These are phyloP conservation scores for Ambrosia trifida DNA, from an alignment of 129 eudicot genomes.

Conservation along the genomic window DNA sequence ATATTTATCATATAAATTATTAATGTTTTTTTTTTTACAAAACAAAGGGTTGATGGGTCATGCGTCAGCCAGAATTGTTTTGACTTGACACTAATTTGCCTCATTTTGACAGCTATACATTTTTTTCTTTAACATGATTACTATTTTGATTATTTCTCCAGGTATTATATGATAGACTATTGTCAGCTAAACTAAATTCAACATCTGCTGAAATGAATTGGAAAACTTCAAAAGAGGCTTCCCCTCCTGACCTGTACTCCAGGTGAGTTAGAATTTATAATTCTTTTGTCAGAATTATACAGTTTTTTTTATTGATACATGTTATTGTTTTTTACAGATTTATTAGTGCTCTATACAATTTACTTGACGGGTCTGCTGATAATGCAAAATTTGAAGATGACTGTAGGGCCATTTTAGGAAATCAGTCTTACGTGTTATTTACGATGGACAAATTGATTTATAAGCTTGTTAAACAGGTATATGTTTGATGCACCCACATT, in stretches of 20 bases:
- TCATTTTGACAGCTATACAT: background rate
- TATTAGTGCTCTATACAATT: conserved; percentile 67
- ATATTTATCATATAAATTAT: too few relatives aligned
- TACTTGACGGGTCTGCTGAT: conserved; percentile 95
- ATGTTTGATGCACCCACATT: background rate
- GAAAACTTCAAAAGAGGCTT: conserved; percentile 55
- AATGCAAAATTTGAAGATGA: conserved; percentile 95
- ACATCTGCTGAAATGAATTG: conserved; percentile 62
- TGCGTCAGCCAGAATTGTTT: too few relatives aligned
- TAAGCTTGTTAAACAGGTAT: conserved; percentile 91
- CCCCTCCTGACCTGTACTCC: conserved; percentile 63
- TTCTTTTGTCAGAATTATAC: conserved; percentile 2
- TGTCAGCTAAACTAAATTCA: conserved; percentile 65
- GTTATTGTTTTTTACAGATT: conserved; percentile 51
- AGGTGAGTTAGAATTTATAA: conserved; percentile 45
- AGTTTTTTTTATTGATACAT: background rate
- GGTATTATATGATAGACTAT: conserved; percentile 76
- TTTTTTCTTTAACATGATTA: conserved; percentile 9
- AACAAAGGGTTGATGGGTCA: too few relatives aligned
- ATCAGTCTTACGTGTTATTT: conserved; percentile 89
- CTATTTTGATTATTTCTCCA: conserved; percentile 27
- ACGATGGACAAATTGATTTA: conserved; percentile 91
- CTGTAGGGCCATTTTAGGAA: conserved; percentile 88
- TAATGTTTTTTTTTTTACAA: background rate
- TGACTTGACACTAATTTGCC: too few relatives aligned